A percentile compares a stretch with the other conserved stretches of the same genome.
Evolutionary conservation across 148 eudicot species (phyloP).

Genomic region (Dianthus caryophyllus): DNA sequence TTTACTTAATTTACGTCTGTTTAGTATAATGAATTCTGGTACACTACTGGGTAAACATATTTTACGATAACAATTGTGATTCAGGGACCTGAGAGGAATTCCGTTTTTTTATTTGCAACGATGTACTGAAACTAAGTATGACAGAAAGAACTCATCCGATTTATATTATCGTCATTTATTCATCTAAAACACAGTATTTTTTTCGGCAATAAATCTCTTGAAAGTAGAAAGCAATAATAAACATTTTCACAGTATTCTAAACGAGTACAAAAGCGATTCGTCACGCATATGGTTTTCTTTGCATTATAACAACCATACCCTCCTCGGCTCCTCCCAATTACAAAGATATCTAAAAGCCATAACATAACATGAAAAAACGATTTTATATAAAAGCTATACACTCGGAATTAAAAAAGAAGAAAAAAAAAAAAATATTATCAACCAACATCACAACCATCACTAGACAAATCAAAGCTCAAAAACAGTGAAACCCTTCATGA

Average conservation of each 20-base stretch:
- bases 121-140: too few relatives aligned
- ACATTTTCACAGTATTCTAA: constrained; percentile 17
- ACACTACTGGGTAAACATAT: too few relatives aligned
- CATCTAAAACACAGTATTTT: too few relatives aligned
- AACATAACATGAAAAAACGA: constrained; percentile 25
- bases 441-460: constrained; percentile 29
- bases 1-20: too few relatives aligned
- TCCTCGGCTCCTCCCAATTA: constrained; percentile 21
- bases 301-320: constrained; percentile 31
- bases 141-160: too few relatives aligned
- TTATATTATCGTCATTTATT: too few relatives aligned
- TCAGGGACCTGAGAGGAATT: too few relatives aligned
- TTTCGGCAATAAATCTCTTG: too few relatives aligned
- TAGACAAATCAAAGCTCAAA: constrained; percentile 28
- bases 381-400: constrained; percentile 38
- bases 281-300: constrained; percentile 24
- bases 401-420: constrained; percentile 24
- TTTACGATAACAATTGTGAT: too few relatives aligned
- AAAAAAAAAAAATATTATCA: background rate
- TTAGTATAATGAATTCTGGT: too few relatives aligned
- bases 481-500: constrained; percentile 22
- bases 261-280: constrained; percentile 24
- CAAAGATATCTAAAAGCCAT: constrained; percentile 31
- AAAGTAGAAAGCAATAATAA: constrained; percentile 21
- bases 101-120: too few relatives aligned